phyloP scores from a whole-genome alignment of 345 rosid species.

The Citrus mangshanensis region DNA sequence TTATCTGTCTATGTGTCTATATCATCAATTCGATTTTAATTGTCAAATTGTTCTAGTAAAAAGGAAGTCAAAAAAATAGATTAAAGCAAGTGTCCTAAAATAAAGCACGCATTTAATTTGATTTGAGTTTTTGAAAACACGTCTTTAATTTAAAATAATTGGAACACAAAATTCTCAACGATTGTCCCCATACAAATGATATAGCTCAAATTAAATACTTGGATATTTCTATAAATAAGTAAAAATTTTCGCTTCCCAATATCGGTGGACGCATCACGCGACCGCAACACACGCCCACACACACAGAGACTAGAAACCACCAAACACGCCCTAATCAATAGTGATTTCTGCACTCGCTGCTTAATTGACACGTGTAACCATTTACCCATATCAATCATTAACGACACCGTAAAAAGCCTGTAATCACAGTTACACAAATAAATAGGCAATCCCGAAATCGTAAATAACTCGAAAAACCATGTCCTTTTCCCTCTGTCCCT shows the following conservation, averaged over 20 bases:
- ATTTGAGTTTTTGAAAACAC: neutral
- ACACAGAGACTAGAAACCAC: no score
- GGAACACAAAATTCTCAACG: no score
- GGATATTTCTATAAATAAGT: neutral
- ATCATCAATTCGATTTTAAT: neutral
- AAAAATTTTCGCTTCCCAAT: no score
- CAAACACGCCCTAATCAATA: neutral
- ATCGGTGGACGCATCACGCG: no score
- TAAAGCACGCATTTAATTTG: neutral
- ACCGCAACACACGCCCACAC: no score
- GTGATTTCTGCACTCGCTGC: neutral
- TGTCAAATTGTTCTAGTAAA: neutral
- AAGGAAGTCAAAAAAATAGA: neutral
- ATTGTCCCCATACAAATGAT: no score
- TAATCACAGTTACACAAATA: neutral
- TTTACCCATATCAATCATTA: neutral
- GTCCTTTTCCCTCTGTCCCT: neutral
- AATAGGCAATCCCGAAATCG: neutral
- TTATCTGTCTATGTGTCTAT: neutral
- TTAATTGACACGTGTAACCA: constrained; percentile 1
- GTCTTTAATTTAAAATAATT: neutral
- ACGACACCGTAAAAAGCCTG: constrained; percentile 1
- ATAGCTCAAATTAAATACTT: no score
- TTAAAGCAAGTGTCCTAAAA: neutral
- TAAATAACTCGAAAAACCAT: constrained; percentile 12